Evolutionary conservation across 441 rosid species (phyloP).

Genomic region (Mallotus repandus): DNA sequence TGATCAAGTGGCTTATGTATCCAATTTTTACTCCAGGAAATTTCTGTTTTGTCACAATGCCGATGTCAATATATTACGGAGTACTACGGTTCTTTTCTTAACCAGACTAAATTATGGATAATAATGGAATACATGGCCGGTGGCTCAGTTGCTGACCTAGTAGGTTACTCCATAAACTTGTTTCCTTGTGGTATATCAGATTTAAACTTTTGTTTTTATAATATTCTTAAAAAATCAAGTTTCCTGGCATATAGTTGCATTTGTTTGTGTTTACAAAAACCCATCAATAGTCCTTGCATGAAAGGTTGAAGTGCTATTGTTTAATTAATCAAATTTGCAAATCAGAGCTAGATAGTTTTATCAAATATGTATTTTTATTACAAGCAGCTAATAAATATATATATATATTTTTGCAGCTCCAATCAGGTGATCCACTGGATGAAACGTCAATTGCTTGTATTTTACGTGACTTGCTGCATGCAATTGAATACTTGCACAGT

Average conservation of each 20-base stretch:
- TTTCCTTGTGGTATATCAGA: slow-evolving; percentile 22
- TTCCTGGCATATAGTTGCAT: background rate
- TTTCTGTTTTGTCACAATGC: slow-evolving; percentile 95
- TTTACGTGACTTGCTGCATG: slow-evolving; percentile 93
- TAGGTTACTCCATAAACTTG: slow-evolving; percentile 51
- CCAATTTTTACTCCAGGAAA: slow-evolving; percentile 66
- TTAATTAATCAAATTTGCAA: background rate
- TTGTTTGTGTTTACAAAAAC: background rate
- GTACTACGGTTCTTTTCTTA: slow-evolving; percentile 96
- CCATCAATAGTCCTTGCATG: background rate
- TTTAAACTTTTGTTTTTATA: background rate
- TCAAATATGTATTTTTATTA: background rate
- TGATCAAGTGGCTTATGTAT: slow-evolving; percentile 35
- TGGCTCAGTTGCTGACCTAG: slow-evolving; percentile 99
- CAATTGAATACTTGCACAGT: slow-evolving; percentile 89
- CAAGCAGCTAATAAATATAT: slow-evolving; percentile 25
- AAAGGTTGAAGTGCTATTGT: background rate
- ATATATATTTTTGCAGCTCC: slow-evolving; percentile 58
- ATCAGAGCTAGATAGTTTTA: background rate
- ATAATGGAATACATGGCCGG: slow-evolving; percentile 99
- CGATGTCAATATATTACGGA: slow-evolving; percentile 95
- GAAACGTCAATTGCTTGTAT: slow-evolving; percentile 93
- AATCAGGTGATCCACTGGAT: slow-evolving; percentile 87
- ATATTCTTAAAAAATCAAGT: background rate
- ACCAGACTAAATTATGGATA: slow-evolving; percentile 98